Conservation (phyloP, 2,329 filamentous ascomycete genomes). For the Xylariales sp. region DNA sequence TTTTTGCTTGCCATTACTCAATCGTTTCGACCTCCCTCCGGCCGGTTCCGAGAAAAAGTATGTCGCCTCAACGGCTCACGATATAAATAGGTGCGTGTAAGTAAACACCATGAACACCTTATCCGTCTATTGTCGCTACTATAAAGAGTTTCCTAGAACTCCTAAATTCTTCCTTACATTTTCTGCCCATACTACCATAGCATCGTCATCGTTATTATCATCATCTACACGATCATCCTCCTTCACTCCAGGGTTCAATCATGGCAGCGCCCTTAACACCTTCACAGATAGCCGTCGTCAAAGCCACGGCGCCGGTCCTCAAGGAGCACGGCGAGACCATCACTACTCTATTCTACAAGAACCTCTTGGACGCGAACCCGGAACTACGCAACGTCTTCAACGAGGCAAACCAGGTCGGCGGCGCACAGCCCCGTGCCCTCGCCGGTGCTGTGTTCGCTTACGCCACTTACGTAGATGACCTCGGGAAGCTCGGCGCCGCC, state of each 20-base stretch:
- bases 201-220: neutral
- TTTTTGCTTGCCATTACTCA: neutral
- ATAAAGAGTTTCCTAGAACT: neutral
- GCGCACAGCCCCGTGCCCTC: conserved; percentile 76
- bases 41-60: conserved; percentile 21
- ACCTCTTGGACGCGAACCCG: conserved; percentile 73
- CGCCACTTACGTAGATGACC: conserved; percentile 77
- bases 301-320: conserved; percentile 79
- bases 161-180: neutral
- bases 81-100: conserved; percentile 20
- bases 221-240: neutral
- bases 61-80: neutral
- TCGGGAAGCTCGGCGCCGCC: conserved; percentile 66
- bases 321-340: conserved; percentile 75
- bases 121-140: no score
- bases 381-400: conserved; percentile 78
- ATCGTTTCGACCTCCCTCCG: conserved; percentile 12
- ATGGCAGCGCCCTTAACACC: conserved; percentile 65
- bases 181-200: neutral
- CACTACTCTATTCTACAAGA: conserved; percentile 78
- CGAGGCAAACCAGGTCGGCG: conserved; percentile 73
- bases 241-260: conserved; percentile 24
- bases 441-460: conserved; percentile 78
- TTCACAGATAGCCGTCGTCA: conserved; percentile 76
- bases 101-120: neutral